Evolutionary conservation across 129 eudicot genomes (phyloP), one percentile per base, ranked within the genome.

Genomic region (Flaveria bidentis): DNA sequence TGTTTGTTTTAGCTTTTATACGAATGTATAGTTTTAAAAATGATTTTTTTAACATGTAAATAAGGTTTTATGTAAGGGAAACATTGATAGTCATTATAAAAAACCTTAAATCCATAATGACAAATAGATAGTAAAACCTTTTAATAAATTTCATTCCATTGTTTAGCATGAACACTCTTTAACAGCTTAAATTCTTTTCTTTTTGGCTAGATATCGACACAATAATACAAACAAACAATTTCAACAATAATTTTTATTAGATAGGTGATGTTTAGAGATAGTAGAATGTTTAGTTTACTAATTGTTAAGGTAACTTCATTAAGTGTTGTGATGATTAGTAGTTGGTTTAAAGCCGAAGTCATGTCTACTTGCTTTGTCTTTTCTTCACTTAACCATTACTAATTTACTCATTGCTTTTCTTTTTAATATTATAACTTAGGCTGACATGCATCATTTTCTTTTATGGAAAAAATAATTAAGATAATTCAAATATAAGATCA

Each of bases 271-370:
- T 57, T 57, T 22, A 57, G 15, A 4, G 64, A 57, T 28, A 57
- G 4, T 57, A 67, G 4, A 11, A 17, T n/a, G 53, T 42, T 17
- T 67, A 67, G 16, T 44, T 66, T 67, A 67, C 8, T 17, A 67
- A 41, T 42, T 67, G 52, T 42, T 17, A 8, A 8, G 39, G 10
- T 20, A 47, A 69, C 44, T 47, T 69, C 60, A 69, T 22, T 47
- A 22, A 23, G 42, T 25, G 7, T 12, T 51, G n/a, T 72, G 36
- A 16, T 62, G 66, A 33, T 18, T 55, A n/a, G 6, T 17, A 36
- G 65, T 72, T 72, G 51, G 65, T 72, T 72, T 53, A 45, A 33
- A 56, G 49, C 55, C 49, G 42, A 69, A 70, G 74, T 25, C 44
- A 47, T 49, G 47, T 71, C 18, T 71, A 52, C 25, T 51, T 52